These are phyloP conservation scores for Plantago elongata DNA, from an alignment of 257 asterid species.

Conservation along the genomic window DNA sequence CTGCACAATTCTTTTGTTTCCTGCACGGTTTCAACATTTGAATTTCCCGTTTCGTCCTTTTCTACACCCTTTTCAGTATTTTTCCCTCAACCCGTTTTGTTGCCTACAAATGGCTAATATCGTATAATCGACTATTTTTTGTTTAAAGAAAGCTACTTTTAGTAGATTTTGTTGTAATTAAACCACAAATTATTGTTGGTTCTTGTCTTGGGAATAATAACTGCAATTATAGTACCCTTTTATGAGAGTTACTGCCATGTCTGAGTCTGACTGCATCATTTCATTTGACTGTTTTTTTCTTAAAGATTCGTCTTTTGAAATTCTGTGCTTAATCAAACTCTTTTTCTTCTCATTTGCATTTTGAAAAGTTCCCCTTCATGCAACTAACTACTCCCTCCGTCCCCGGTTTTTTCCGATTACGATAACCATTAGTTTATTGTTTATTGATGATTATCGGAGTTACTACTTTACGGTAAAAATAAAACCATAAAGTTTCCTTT, in stretches of 20 bases:
- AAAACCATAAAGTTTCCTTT: too few species aligned
- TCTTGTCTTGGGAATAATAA: constrained; percentile 1
- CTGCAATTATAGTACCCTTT: background rate
- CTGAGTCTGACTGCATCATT: constrained; percentile 17
- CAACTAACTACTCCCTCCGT: constrained; percentile 32
- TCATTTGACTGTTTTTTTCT: constrained; percentile 22
- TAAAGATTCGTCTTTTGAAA: constrained; percentile 33
- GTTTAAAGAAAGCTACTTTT: background rate
- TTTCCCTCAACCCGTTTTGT: constrained; percentile 14
- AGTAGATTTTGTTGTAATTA: background rate
- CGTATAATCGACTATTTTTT: background rate
- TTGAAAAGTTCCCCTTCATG: constrained; percentile 42
- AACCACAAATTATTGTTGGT: background rate
- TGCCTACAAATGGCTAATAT: constrained; percentile 20
- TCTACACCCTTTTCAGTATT: constrained; percentile 18
- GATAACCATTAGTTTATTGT: too few species aligned
- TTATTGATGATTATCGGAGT: too few species aligned
- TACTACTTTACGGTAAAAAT: too few species aligned
- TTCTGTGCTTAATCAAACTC: constrained; percentile 31
- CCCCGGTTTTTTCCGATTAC: background rate
- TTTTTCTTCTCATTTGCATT: constrained; percentile 29
- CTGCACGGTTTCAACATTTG: constrained; percentile 17
- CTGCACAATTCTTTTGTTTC: constrained; percentile 23
- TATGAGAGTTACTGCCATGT: constrained; percentile 19
- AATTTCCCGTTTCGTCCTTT: constrained; percentile 49